Evolutionary conservation across 2,329 filamentous ascomycete species (phyloP).

Genomic region (Aspergillus bombycis): DNA sequence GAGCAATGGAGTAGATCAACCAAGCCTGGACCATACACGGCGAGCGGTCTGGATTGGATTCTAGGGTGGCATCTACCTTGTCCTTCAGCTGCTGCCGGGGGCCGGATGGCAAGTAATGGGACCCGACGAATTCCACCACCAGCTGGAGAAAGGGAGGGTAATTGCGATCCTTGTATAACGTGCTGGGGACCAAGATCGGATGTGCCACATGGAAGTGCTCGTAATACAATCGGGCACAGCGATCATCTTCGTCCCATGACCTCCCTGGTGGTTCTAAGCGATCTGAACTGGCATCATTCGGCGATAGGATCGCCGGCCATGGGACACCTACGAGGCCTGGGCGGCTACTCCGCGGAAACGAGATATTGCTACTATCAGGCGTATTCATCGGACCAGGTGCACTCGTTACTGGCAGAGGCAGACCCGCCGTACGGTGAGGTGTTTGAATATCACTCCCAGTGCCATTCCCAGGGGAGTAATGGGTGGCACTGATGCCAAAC

Average conservation of each 20-base stretch:
- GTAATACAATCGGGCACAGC: slow-evolving; percentile 54
- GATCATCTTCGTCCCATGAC: slow-evolving; percentile 30
- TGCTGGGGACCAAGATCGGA: slow-evolving; percentile 56
- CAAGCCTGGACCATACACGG: slow-evolving; percentile 42
- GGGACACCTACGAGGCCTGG: slow-evolving; percentile 23
- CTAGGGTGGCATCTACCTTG: slow-evolving; percentile 28
- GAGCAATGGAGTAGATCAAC: slow-evolving; percentile 39
- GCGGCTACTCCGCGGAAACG: slow-evolving; percentile 19
- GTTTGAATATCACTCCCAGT: neutral
- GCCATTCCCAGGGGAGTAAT: neutral
- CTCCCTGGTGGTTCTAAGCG: slow-evolving; percentile 21
- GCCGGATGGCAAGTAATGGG: slow-evolving; percentile 49
- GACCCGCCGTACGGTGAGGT: neutral
- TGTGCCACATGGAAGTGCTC: slow-evolving; percentile 57
- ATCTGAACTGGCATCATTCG: slow-evolving; percentile 18
- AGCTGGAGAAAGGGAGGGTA: slow-evolving; percentile 52
- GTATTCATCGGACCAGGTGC: slow-evolving; percentile 21
- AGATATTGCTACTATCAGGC: slow-evolving; percentile 21
- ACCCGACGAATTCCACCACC: slow-evolving; percentile 57
- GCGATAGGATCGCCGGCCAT: slow-evolving; percentile 26
- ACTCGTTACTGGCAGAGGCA: neutral
- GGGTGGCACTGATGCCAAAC: slow-evolving; percentile 2
- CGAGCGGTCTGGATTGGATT: slow-evolving; percentile 26
- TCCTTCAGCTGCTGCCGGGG: slow-evolving; percentile 29
- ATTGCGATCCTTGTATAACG: slow-evolving; percentile 40